Conservation (phyloP, 306 rosid species). For the Leucaena leucocephala region DNA sequence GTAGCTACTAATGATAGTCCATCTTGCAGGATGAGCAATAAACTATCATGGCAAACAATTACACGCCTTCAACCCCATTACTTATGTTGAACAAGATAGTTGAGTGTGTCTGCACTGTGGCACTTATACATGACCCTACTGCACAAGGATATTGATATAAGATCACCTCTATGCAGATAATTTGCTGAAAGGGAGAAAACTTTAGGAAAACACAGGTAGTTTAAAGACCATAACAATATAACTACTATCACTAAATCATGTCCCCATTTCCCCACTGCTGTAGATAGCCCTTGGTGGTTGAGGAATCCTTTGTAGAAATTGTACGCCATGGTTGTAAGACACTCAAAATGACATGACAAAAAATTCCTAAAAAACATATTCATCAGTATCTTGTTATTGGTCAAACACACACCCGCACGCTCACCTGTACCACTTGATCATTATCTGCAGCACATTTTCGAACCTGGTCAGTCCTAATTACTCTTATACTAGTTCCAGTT, state of each 20-base stretch:
- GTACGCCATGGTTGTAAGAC: not conserved
- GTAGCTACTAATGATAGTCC: too few species aligned
- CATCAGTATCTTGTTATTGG: conserved; percentile 27
- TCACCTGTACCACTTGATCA: conserved; percentile 73
- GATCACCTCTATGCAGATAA: too few species aligned
- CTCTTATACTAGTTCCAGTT: conserved; percentile 70
- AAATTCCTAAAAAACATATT: conserved; percentile 10
- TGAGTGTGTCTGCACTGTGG: not conserved
- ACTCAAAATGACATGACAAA: conserved; percentile 24
- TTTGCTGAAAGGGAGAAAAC: too few species aligned
- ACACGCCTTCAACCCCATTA: too few species aligned
- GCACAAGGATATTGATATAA: too few species aligned
- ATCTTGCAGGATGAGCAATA: too few species aligned
- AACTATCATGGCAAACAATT: too few species aligned
- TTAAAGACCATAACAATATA: not conserved
- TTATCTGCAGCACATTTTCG: conserved; percentile 73
- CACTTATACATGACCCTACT: too few species aligned
- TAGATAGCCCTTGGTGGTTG: not conserved
- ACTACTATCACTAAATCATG: not conserved
- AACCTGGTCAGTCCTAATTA: conserved; percentile 68
- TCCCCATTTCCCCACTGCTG: not conserved
- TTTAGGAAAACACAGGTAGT: not conserved
- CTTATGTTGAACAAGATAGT: too few species aligned
- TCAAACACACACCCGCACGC: not conserved
- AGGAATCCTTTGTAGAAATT: not conserved